Conservation (phyloP, 169 alveolate genomes). For the Toxoplasma gondii region DNA sequence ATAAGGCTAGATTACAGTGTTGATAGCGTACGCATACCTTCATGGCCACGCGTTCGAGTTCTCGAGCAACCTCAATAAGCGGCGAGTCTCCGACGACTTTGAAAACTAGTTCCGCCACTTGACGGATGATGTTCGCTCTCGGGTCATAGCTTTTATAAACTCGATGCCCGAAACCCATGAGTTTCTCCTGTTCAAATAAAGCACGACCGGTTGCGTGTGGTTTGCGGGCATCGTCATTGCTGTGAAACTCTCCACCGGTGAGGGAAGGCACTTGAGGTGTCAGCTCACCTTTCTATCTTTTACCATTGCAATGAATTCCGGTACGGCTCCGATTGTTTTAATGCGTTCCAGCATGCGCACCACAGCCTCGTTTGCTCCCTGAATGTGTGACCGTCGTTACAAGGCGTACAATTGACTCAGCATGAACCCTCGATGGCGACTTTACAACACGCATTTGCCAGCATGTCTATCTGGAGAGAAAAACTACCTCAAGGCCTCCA, state of each 20-base stretch:
- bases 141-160: constrained; percentile 92
- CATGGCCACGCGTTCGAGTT: constrained; percentile 83
- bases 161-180: constrained; percentile 93
- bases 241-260: not conserved
- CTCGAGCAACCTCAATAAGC: constrained; percentile 82
- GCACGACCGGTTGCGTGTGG: not conserved
- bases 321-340: constrained; percentile 76
- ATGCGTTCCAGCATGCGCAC: constrained; percentile 86
- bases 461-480: not conserved
- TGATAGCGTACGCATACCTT: not conserved
- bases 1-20: constrained; percentile 18
- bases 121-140: constrained; percentile 80
- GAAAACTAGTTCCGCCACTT: constrained; percentile 82
- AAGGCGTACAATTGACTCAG: constrained; percentile 81
- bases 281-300: constrained; percentile 76
- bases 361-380: constrained; percentile 92
- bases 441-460: not conserved
- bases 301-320: constrained; percentile 77
- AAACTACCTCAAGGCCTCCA: too few species aligned
- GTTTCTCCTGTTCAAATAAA: constrained; percentile 65
- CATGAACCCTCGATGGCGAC: constrained; percentile 46
- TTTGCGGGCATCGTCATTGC: not conserved
- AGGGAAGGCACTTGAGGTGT: not conserved
- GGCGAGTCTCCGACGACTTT: constrained; percentile 76
- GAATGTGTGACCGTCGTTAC: constrained; percentile 84